These are phyloP conservation scores for Tricholomella constricta DNA, from an alignment of 768 basidiomycete species.

Conservation along the genomic window DNA sequence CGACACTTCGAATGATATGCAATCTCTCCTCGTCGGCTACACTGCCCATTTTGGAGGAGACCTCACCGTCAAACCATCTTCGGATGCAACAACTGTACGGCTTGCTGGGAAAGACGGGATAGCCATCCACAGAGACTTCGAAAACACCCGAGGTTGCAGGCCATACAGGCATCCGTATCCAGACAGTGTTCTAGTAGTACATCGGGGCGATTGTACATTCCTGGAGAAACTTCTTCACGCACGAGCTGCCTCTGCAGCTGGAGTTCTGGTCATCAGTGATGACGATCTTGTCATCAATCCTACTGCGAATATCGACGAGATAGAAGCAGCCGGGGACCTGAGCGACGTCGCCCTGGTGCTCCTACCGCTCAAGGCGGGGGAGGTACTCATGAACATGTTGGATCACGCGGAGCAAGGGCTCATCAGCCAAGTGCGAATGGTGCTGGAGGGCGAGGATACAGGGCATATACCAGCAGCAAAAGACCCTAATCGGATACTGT, in stretches of 20 bases:
- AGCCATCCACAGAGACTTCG: constrained; percentile 50
- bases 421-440: constrained; percentile 51
- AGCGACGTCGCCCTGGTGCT: constrained; percentile 62
- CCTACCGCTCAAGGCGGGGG: constrained; percentile 53
- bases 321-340: constrained; percentile 58
- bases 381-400: constrained; percentile 56
- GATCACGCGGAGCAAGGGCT: constrained; percentile 48
- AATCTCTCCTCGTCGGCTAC: constrained; percentile 56
- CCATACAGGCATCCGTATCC: constrained; percentile 51
- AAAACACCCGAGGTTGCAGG: constrained; percentile 61
- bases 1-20: constrained; percentile 33
- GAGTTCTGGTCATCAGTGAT: constrained; percentile 74
- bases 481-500: constrained; percentile 55
- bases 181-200: constrained; percentile 59
- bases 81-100: constrained; percentile 31
- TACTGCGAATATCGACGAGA: constrained; percentile 58
- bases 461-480: constrained; percentile 25
- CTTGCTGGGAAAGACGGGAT: constrained; percentile 57
- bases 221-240: constrained; percentile 78
- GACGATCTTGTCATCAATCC: constrained; percentile 66
- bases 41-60: constrained; percentile 76
- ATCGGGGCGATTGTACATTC: constrained; percentile 87
- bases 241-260: constrained; percentile 68
- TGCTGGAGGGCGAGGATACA: constrained; percentile 43
- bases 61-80: constrained; percentile 34